Conservation (phyloP, 768 basidiomycete species). For the Auricularia heimuer region DNA sequence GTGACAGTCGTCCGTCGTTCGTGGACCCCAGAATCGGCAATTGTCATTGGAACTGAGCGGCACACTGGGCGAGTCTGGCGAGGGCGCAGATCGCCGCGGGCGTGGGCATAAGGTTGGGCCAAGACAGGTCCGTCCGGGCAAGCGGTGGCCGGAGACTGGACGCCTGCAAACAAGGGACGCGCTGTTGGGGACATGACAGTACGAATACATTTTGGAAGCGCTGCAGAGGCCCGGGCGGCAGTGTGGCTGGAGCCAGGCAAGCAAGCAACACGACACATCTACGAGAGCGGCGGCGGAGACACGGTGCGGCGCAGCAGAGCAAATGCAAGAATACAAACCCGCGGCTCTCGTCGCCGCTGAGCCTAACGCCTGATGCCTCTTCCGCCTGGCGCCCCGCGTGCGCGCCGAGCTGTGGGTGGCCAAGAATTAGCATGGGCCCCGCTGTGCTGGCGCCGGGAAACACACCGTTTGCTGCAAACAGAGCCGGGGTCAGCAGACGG, state of each 20-base stretch:
- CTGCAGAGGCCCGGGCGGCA: neutral
- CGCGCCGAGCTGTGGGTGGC: constrained; percentile 60
- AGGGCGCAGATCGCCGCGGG: neutral
- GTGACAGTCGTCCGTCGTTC: no score
- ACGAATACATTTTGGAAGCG: constrained; percentile 1
- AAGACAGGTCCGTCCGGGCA: neutral
- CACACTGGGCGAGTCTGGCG: neutral
- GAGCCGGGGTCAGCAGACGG: constrained; percentile 13
- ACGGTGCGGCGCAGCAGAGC: neutral
- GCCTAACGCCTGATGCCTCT: constrained; percentile 74
- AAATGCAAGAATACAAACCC: constrained; percentile 3
- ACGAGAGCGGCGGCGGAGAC: neutral
- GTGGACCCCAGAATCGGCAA: neutral
- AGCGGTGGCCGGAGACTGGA: neutral
- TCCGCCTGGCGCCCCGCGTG: constrained; percentile 67
- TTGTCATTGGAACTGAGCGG: neutral
- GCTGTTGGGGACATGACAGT: neutral
- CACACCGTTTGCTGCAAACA: constrained; percentile 64
- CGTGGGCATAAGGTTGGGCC: neutral
- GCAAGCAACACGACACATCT: neutral
- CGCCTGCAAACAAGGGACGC: neutral
- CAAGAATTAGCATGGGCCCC: constrained; percentile 11
- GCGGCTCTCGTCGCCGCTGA: neutral
- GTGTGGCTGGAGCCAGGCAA: neutral
- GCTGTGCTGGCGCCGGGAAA: constrained; percentile 1